Evolutionary conservation across 805 yeast species (phyloP).

Genomic region (Myxozyma neglecta): DNA sequence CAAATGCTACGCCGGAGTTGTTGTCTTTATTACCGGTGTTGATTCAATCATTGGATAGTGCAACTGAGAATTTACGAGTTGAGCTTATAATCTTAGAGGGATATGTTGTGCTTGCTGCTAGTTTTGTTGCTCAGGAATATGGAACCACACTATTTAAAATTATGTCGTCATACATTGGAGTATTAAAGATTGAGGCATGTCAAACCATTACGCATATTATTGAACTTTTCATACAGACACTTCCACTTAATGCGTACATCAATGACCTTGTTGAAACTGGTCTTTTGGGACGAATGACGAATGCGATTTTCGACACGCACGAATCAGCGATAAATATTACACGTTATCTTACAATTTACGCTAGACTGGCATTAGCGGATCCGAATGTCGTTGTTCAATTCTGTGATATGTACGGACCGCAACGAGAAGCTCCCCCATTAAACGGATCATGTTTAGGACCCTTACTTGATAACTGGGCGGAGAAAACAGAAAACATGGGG

Average conservation of each 20-base stretch:
- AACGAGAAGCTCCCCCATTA: background rate
- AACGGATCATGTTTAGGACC: constrained; percentile 13
- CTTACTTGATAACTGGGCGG: constrained; percentile 39
- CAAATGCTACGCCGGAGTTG: constrained; percentile 47
- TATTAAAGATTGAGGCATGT: constrained; percentile 26
- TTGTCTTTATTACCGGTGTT: constrained; percentile 52
- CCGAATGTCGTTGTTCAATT: constrained; percentile 31
- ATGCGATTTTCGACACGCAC: constrained; percentile 38
- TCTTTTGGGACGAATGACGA: constrained; percentile 37
- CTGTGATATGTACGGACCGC: constrained; percentile 21
- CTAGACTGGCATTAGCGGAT: constrained; percentile 35
- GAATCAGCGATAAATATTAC: constrained; percentile 39
- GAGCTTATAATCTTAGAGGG: constrained; percentile 40
- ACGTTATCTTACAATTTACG: constrained; percentile 33
- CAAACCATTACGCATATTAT: constrained; percentile 28
- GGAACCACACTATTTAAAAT: constrained; percentile 30
- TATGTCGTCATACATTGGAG: constrained; percentile 23
- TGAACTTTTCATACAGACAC: constrained; percentile 25
- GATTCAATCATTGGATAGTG: constrained; percentile 59
- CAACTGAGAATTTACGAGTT: constrained; percentile 49
- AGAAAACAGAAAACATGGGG: constrained; percentile 53
- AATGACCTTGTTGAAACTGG: constrained; percentile 37
- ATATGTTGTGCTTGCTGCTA: constrained; percentile 39
- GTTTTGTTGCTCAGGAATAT: constrained; percentile 34
- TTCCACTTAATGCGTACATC: constrained; percentile 26